Conservation (phyloP, 2,329 filamentous ascomycete species). For the Dothistroma septosporum region DNA sequence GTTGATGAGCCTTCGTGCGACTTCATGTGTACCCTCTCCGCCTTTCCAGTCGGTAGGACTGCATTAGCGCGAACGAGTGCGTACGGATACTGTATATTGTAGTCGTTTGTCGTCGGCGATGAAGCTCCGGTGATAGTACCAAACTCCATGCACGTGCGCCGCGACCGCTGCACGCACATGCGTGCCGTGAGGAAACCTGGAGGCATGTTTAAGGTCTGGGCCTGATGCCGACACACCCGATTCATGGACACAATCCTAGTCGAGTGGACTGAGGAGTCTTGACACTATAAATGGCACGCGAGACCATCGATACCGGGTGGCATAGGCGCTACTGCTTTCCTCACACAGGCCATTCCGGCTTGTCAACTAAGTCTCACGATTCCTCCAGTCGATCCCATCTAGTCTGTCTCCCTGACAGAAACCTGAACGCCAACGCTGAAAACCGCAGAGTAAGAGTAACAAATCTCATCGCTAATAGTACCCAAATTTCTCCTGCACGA, state of each 20-base stretch:
- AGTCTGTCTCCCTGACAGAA: background rate
- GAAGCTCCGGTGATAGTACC: background rate
- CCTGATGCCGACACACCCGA: no score
- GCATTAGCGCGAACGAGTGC: background rate
- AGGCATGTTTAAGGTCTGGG: background rate
- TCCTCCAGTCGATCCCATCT: background rate
- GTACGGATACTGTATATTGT: background rate
- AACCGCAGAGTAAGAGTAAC: constrained; percentile 1
- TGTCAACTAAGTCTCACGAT: background rate
- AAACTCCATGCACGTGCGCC: background rate
- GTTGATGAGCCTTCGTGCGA: constrained; percentile 6
- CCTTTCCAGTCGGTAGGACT: background rate
- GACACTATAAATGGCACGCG: background rate
- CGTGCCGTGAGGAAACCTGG: background rate
- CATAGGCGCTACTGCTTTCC: background rate
- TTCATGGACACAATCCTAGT: background rate
- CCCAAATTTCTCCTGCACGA: background rate
- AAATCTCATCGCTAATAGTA: background rate
- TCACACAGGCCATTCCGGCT: background rate
- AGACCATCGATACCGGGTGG: background rate
- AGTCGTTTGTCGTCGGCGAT: background rate
- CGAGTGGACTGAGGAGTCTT: background rate
- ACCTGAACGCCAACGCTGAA: constrained; percentile 9
- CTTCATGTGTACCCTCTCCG: constrained; percentile 3
- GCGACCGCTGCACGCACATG: background rate